Base-by-base conservation (phyloP, 2,329 filamentous ascomycete genomes). In the Xylaria polymorpha region DNA sequence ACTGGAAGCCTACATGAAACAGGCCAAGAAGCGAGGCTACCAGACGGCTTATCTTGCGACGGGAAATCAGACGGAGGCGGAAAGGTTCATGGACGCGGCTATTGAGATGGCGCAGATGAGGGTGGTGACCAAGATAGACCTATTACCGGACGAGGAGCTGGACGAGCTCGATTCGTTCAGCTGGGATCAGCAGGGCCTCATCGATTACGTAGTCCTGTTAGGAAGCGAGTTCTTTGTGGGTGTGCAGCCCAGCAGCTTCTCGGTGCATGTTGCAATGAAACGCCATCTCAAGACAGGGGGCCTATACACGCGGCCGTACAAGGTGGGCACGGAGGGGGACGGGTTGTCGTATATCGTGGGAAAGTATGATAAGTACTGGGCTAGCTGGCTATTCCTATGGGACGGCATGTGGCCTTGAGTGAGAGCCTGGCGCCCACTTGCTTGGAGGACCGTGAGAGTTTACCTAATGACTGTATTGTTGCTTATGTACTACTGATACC, bases 341-440 rank as follows among this genome's bases (percentile, higher is more conserved):
- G 80, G 79, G 0, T 74, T 79, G 35, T 83, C 81, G 25, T 82
- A 81, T 71, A 76, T 85, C 12, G 78, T 84, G 20, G 83, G 83
- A 0, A 79, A 79, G 25, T 85, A 83, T 51, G 79, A 82, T 5
- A 79, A 78, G 53, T 85, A 84, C 74, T 85, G 81, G 80, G 80
- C 81, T 14, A 82, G 84, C 68, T 85, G 83, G 83, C 77, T 85
- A 66, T 85, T 83, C 70, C 83, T 85, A 80, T 84, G 79, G 73
- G 82, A 84, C 62, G 80, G 81, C 4, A 76, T 83, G 72, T 84
- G 82, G 82, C 81, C 81, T n/a, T 81, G 62, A 66, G 32, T n/a
- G 22, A 20, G 39, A n/a, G 53, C 18, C 14, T 14, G 39, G 14
- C 9, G 29, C 29, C 20, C 14, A 56, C 25, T 29, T 43, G 14